Percentiles rank a stretch among this genome's conserved stretches.
Conservation (phyloP, 768 basidiomycete species). For the Mrakia blollopis region DNA sequence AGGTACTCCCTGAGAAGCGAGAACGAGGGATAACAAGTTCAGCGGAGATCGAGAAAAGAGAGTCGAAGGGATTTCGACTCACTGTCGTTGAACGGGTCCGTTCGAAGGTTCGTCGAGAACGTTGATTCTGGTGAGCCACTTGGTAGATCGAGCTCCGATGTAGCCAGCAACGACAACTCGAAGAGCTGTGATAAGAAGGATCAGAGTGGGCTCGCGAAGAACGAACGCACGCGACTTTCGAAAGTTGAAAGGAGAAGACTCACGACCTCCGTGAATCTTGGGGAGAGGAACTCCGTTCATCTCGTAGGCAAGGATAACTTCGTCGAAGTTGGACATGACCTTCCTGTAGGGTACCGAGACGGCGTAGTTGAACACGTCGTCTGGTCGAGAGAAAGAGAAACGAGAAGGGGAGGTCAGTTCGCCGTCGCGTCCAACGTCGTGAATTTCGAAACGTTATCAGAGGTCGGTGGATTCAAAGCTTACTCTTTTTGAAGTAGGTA, state of each 20-base stretch:
- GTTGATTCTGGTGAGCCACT: conserved; percentile 56
- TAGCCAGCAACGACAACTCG: conserved; percentile 54
- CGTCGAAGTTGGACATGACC: conserved; percentile 47
- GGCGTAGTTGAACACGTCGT: conserved; percentile 44
- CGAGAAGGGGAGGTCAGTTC: too few species aligned
- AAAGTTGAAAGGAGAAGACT: too few species aligned
- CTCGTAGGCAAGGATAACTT: conserved; percentile 56
- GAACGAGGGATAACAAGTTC: too few species aligned
- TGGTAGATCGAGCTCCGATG: conserved; percentile 55
- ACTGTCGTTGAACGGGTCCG: conserved; percentile 53
- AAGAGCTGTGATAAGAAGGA: too few species aligned
- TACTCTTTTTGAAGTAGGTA: conserved; percentile 52
- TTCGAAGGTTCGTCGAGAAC: conserved; percentile 50
- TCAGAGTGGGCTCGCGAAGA: too few species aligned
- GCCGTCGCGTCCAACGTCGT: too few species aligned
- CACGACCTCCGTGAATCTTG: conserved; percentile 54
- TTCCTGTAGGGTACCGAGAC: conserved; percentile 54
- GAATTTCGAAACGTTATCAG: too few species aligned
- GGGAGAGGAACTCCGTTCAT: conserved; percentile 53
- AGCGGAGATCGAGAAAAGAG: too few species aligned
- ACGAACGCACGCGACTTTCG: too few species aligned
- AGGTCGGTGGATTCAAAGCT: conserved; percentile 24
- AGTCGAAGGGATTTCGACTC: too few species aligned
- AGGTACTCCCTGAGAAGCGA: conserved; percentile 47
- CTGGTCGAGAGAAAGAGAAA: too few species aligned